phyloP scores from a whole-genome alignment of 2,329 filamentous ascomycete species.

The Penicillium freii region DNA sequence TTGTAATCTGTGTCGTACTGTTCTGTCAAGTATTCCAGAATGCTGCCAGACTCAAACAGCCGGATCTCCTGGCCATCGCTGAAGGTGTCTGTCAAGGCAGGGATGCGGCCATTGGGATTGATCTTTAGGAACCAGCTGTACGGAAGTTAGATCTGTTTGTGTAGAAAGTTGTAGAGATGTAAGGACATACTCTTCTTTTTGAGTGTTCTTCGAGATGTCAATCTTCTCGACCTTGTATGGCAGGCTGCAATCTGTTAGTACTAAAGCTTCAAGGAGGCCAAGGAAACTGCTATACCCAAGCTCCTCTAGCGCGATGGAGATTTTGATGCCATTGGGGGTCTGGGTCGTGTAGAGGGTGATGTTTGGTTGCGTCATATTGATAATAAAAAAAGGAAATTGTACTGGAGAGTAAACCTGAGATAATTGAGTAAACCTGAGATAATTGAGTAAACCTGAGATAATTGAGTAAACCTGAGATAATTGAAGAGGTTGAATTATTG shows the following conservation, averaged over 20 bases:
- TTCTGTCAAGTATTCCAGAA: slow-evolving; percentile 79
- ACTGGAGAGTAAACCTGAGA: neutral
- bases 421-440: no score
- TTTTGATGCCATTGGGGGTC: slow-evolving; percentile 89
- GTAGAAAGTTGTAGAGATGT: neutral
- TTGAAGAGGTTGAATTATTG: no score
- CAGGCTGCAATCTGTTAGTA: slow-evolving; percentile 43
- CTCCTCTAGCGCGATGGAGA: slow-evolving; percentile 83
- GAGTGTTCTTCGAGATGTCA: slow-evolving; percentile 70
- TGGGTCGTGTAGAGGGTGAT: slow-evolving; percentile 79
- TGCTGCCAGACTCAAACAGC: slow-evolving; percentile 79
- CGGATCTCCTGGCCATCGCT: slow-evolving; percentile 69
- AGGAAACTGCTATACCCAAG: slow-evolving; percentile 53
- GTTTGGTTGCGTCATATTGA: slow-evolving; percentile 48
- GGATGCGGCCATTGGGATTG: slow-evolving; percentile 91
- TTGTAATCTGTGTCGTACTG: slow-evolving; percentile 80
- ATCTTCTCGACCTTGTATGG: slow-evolving; percentile 75
- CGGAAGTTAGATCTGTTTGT: slow-evolving; percentile 7
- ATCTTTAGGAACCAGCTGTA: slow-evolving; percentile 77
- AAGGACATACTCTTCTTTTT: slow-evolving; percentile 62
- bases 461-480: neutral
- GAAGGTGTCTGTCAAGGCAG: slow-evolving; percentile 78
- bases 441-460: no score
- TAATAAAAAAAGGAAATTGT: neutral
- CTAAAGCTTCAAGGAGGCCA: neutral